These are phyloP conservation scores for Ganoderma lingzhi DNA, from an alignment of 1,284 basidiomycete species.

Conservation along the genomic window DNA sequence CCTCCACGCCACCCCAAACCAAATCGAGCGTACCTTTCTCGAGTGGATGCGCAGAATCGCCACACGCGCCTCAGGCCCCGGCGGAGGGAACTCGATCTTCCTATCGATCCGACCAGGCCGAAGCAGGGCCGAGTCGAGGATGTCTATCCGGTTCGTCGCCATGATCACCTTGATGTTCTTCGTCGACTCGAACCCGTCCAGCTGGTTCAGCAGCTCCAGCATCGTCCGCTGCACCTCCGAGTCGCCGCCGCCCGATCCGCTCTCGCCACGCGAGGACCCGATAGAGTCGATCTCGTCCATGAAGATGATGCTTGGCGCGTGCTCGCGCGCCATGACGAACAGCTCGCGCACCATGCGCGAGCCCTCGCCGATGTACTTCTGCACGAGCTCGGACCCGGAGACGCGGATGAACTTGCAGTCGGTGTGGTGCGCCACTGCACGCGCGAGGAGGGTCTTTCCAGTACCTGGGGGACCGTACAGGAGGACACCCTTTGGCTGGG, in stretches of 20 bases:
- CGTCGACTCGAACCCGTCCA: slow-evolving; percentile 97
- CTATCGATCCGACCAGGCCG: slow-evolving; percentile 98
- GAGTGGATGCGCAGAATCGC: slow-evolving; percentile 98
- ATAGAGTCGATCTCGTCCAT: slow-evolving; percentile 99
- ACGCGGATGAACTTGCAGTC: slow-evolving; percentile 99
- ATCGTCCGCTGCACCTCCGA: slow-evolving; percentile 98
- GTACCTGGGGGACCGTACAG: slow-evolving; percentile 98
- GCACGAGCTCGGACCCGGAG: slow-evolving; percentile 94
- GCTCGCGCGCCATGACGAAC: slow-evolving; percentile 98
- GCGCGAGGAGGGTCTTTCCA: slow-evolving; percentile 93
- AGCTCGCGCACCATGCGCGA: slow-evolving; percentile 96
- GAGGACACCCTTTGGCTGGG: slow-evolving; percentile 96
- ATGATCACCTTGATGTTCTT: slow-evolving; percentile 99
- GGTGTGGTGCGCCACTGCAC: slow-evolving; percentile 97
- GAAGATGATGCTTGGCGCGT: slow-evolving; percentile 99
- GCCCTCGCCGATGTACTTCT: slow-evolving; percentile 99
- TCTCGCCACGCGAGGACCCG: slow-evolving; percentile 91
- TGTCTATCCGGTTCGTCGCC: slow-evolving; percentile 99
- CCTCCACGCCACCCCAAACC: not conserved
- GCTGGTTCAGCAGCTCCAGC: slow-evolving; percentile 96
- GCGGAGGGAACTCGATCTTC: slow-evolving; percentile 99
- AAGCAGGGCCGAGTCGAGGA: slow-evolving; percentile 93
- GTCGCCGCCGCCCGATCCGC: slow-evolving; percentile 90
- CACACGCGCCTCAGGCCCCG: slow-evolving; percentile 96
- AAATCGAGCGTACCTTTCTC: slow-evolving; percentile 75